Evolutionary conservation across 1,284 basidiomycete genomes (phyloP).

Genomic region (Boletus coffeatus): DNA sequence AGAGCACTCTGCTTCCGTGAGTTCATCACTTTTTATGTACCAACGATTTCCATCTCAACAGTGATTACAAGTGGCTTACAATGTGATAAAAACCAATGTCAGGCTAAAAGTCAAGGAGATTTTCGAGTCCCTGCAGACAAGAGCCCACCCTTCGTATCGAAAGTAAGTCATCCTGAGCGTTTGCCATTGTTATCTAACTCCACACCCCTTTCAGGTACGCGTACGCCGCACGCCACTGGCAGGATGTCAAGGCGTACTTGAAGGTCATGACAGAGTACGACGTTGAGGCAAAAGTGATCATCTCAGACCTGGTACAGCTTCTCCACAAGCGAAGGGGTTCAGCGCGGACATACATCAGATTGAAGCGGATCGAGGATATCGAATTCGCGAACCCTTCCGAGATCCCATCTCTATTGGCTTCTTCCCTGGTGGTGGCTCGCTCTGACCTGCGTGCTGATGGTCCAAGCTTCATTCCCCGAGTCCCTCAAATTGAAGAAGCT

Average conservation of each 20-base stretch:
- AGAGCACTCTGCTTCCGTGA: slow-evolving; percentile 24
- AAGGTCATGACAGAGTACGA: slow-evolving; percentile 18
- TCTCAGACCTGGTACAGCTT: slow-evolving; percentile 23
- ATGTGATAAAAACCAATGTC: slow-evolving; percentile 1
- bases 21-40: slow-evolving; percentile 8
- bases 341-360: background rate
- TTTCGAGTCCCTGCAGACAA: slow-evolving; percentile 10
- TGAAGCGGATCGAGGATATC: slow-evolving; percentile 18
- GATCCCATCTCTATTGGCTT: slow-evolving; percentile 17
- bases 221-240: background rate
- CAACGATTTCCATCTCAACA: background rate
- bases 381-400: slow-evolving; percentile 16
- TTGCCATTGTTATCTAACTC: background rate
- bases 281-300: slow-evolving; percentile 10
- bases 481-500: background rate
- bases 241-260: slow-evolving; percentile 10
- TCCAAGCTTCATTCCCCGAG: slow-evolving; percentile 13
- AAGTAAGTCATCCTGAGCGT: slow-evolving; percentile 1
- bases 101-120: slow-evolving; percentile 13
- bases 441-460: slow-evolving; percentile 15
- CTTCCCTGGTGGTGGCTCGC: slow-evolving; percentile 14
- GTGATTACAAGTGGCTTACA: slow-evolving; percentile 17
- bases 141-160: slow-evolving; percentile 12
- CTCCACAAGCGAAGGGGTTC: slow-evolving; percentile 14
- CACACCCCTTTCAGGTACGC: slow-evolving; percentile 14